Evolutionary conservation across 177 flowering plant species (phyloP).

Genomic region (Vitis hybrid): DNA sequence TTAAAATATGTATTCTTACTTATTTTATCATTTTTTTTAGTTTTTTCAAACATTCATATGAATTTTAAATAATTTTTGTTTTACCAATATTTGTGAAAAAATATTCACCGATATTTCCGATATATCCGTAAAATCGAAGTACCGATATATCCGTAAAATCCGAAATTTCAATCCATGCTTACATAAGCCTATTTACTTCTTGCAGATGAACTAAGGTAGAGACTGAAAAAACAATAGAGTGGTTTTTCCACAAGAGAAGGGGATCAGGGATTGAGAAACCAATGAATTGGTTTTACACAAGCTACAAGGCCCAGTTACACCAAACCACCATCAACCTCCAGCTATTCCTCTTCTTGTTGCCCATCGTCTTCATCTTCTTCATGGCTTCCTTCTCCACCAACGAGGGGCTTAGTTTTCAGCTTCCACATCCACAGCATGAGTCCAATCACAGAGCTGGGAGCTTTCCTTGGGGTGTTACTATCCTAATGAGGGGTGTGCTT

Average conservation of each 20-base stretch:
- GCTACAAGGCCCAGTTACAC: slow-evolving; percentile 18
- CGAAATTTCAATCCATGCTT: not conserved
- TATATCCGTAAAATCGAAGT: too few species aligned
- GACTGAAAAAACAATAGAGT: slow-evolving; percentile 28
- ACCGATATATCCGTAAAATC: too few species aligned
- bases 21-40: too few species aligned
- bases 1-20: too few species aligned
- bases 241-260: slow-evolving; percentile 38
- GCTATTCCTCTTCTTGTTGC: slow-evolving; percentile 38
- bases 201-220: slow-evolving; percentile 1
- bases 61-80: too few species aligned
- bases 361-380: slow-evolving; percentile 35
- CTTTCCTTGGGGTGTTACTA: slow-evolving; percentile 54
- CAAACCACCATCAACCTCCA: slow-evolving; percentile 27
- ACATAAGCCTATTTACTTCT: not conserved
- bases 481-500: slow-evolving; percentile 38
- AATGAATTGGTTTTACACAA: slow-evolving; percentile 5
- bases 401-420: slow-evolving; percentile 15
- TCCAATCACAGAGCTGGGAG: slow-evolving; percentile 11
- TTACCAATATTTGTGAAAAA: too few species aligned
- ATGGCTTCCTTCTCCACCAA: slow-evolving; percentile 21
- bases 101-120: too few species aligned
- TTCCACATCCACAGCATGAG: slow-evolving; percentile 6
- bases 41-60: too few species aligned
- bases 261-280: too few species aligned